Conservation (phyloP, 768 basidiomycete genomes). For the Collybia sp. region DNA sequence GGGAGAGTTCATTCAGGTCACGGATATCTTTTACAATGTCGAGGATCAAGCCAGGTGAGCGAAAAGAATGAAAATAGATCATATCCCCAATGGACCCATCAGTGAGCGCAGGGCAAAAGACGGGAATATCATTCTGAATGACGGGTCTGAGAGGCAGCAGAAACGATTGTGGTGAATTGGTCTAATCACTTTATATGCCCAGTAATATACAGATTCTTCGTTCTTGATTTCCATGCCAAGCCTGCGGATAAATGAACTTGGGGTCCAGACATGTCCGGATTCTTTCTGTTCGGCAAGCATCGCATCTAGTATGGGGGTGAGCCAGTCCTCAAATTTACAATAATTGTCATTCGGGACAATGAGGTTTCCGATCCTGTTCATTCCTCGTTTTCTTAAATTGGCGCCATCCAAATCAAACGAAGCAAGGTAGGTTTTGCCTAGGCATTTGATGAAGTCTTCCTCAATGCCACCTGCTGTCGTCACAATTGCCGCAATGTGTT, state of each 20-base stretch:
- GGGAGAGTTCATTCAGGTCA: conserved; percentile 81
- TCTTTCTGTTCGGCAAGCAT: conserved; percentile 88
- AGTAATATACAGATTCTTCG: conserved; percentile 97
- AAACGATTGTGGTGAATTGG: conserved; percentile 8
- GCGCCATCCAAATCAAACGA: conserved; percentile 93
- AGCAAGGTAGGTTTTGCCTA: conserved; percentile 93
- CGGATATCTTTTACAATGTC: conserved; percentile 97
- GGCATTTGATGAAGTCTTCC: conserved; percentile 98
- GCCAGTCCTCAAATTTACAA: conserved; percentile 99
- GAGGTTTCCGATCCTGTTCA: conserved; percentile 97
- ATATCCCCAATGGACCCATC: conserved; percentile 99
- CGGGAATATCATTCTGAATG: conserved; percentile 90
- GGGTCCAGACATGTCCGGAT: conserved; percentile 74
- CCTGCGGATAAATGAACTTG: conserved; percentile 88
- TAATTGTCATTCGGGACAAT: conserved; percentile 98
- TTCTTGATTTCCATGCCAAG: conserved; percentile 97
- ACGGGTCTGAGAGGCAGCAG: conserved; percentile 8
- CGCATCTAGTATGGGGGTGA: conserved; percentile 86
- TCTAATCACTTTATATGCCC: conserved; percentile 92
- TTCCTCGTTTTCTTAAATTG: conserved; percentile 78
- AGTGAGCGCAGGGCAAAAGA: conserved; percentile 97
- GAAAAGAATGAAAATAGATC: conserved; percentile 98
- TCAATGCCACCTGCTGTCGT: conserved; percentile 99
- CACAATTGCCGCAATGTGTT: conserved; percentile 83
- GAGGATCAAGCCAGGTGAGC: conserved; percentile 74